phyloP scores from a whole-genome alignment of 208 protist genomes.

The Balamuthia mandrillaris region DNA sequence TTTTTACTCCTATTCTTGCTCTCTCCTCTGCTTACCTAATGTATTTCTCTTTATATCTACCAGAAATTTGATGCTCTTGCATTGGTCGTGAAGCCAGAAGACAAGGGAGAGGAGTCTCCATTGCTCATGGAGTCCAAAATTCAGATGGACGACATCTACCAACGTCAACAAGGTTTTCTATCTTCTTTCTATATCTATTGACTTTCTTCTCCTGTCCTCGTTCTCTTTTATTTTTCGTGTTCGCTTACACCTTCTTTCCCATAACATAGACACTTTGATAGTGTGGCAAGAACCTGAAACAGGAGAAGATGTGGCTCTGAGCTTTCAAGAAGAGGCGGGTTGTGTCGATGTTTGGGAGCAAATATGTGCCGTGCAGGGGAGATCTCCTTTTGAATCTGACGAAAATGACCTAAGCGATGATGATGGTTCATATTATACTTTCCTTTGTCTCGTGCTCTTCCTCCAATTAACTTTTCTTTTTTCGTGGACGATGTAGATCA shows the following conservation, averaged over 20 bases:
- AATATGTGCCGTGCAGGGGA: conserved; percentile 14
- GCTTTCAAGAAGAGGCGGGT: conserved; percentile 61
- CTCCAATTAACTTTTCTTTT: background rate
- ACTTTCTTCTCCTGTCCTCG: background rate
- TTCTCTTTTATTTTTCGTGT: background rate
- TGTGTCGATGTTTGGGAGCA: conserved; percentile 60
- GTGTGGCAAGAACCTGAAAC: conserved; percentile 66
- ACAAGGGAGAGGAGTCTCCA: conserved; percentile 31
- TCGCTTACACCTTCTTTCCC: background rate
- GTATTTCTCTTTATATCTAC: background rate
- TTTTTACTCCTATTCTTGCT: background rate
- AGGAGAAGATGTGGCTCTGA: conserved; percentile 57
- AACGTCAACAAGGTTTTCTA: conserved; percentile 58
- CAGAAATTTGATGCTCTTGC: conserved; percentile 40
- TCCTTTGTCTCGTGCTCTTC: background rate
- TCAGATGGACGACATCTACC: conserved; percentile 64
- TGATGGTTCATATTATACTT: background rate
- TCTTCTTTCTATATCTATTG: background rate
- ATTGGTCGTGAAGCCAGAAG: conserved; percentile 59
- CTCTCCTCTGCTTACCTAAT: background rate
- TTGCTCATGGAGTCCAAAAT: conserved; percentile 56
- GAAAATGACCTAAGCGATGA: background rate
- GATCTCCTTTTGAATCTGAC: background rate
- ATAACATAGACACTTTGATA: conserved; percentile 59
- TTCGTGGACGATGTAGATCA: too few species aligned